Evolutionary conservation across 257 asterid genomes (phyloP), one percentile per base, ranked within the genome.

Genomic region (Nicotiana sylvestris): DNA sequence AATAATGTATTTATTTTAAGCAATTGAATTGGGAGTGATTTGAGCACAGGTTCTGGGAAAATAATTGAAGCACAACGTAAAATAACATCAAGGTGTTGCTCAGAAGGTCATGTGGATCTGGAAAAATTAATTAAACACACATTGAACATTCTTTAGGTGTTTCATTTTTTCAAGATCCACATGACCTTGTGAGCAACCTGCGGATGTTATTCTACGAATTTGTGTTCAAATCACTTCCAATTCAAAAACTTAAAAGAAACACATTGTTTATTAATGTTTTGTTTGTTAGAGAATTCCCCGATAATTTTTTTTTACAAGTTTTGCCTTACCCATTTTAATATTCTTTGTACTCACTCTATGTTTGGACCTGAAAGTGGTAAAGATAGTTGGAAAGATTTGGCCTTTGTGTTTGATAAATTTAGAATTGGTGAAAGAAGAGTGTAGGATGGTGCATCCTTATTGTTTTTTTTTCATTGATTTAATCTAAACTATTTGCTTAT

Each of bases 291-390:
- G 93, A 91, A 37, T 92, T 93, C 21, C 96, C 98, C 0, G 89
- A 88, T 21, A 89, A 92, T 25, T 83, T 93, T 21, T 91, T 93
- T 83, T 86, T 87, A 43, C 92, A 91, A 79, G 35, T 81, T 21
- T 88, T 94, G 7, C 95, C 98, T 12, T 1, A 5, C 35, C 49
- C 95, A 93, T 78, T 94, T 94, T 66, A 97, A 93, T 57, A 85
- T 94, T 35, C 90, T 93, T 46, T 94, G 98, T 78, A 93, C 95
- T n/a, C 97, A 94, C n/a, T 97, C 97, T 0, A 94, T 93, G 97
- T 93, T 92, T 64, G 97, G 98, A 11, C 98, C 97, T 0, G 95
- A 94, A 87, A 93, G 97, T 80, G 97, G 97, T 49, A 94, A 93
- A 46, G 81, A 87, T 55, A 80, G 90, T n/a, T 94, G 98, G 97